phyloP scores from a whole-genome alignment of 495 filamentous ascomycete species.

The Hypoxylon rickii region DNA sequence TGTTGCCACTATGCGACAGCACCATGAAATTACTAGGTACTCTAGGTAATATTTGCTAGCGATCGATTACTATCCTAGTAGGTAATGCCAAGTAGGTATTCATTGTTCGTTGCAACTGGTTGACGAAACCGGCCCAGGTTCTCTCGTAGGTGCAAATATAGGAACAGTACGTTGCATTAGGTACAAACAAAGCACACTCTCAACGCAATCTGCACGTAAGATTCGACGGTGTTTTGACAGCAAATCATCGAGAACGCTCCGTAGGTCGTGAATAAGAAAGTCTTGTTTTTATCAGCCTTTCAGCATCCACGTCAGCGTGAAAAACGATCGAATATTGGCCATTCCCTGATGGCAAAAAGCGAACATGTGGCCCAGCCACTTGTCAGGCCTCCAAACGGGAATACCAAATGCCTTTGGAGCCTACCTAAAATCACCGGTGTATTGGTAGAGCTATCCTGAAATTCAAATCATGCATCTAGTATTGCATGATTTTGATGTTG shows the following conservation, averaged over 20 bases:
- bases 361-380: constrained; percentile 21
- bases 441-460: not conserved
- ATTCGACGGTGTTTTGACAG: not conserved
- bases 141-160: not conserved
- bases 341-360: not conserved
- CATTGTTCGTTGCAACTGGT: constrained; percentile 4
- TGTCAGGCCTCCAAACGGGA: constrained; percentile 24
- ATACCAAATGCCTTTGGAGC: not conserved
- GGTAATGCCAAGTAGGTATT: no score
- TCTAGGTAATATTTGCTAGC: no score
- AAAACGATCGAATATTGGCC: not conserved
- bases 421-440: no score
- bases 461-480: not conserved
- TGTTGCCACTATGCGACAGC: not conserved
- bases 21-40: no score
- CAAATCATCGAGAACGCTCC: constrained; percentile 1
- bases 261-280: constrained; percentile 11
- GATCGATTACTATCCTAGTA: no score
- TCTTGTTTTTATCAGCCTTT: not conserved
- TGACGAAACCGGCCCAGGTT: not conserved
- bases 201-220: not conserved
- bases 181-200: constrained; percentile 5
- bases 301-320: constrained; percentile 12
- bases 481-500: not conserved
- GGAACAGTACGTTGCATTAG: constrained; percentile 8